Evolutionary conservation across 1,284 basidiomycete genomes (phyloP), one percentile per base, ranked within the genome.

Genomic region (Ustilago crameri): DNA sequence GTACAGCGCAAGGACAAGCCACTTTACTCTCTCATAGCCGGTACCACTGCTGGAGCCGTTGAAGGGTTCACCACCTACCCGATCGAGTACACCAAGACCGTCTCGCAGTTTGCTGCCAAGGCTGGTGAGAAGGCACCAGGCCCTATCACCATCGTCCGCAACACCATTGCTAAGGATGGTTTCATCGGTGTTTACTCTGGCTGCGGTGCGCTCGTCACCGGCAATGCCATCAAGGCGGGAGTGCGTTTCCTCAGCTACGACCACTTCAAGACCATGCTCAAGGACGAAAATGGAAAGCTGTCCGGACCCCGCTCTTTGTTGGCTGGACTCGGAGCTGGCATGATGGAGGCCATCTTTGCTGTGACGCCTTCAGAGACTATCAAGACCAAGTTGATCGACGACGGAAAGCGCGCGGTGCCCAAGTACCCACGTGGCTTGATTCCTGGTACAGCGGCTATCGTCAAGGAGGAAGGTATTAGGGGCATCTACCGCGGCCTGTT

Each of bases 321-420:
- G 89, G 93, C 96, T 50, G 95, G 96, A 38, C 86, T 98, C 5
- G 94, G 93, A 42, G 96, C 96, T 2, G 95, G 96, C 10, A 90
- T 96, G 89, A 91, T 88, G 83, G 95, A 98, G 84, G 95, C 95
- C 1, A 84, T 98, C 24, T 89, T 98, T 60, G 95, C 95, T 1
- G 95, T 98, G 7, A 98, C 95, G 0, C 96, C 95, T 0, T 94
- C 92, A 9, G 95, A 98, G 84, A 98, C 95, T 0, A 97, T 98
- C 87, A 98, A 98, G 93, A 98, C 95, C n/a, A 98, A 98, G 83
- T 89, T 98, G 68, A 95, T 98, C 70, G 94, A 95, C 81, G 95
- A 98, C 78, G 90, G 93, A 5, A 93, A 94, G 83, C 88, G 90
- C 20, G 87, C 91, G 0, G 87, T 89, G 67, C 95, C 95, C 3